phyloP scores from a whole-genome alignment of 2,329 filamentous ascomycete species.

The Myriosclerotinia curreyana region DNA sequence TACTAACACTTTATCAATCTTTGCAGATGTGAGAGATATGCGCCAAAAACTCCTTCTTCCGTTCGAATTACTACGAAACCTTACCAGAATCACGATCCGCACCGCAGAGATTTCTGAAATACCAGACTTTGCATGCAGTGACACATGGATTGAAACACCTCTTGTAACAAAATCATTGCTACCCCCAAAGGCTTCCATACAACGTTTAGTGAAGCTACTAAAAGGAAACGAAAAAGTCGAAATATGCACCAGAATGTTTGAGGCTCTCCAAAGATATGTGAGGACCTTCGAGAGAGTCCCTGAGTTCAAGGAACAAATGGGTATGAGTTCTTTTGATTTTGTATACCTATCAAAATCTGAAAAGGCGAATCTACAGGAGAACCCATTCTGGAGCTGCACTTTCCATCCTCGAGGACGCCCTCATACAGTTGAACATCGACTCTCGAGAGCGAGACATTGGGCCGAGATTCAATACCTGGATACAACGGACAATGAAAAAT shows the following conservation, averaged over 20 bases:
- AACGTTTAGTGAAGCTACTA: background rate
- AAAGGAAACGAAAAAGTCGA: background rate
- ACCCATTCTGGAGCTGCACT: background rate
- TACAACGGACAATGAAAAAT: background rate
- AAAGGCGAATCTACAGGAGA: background rate
- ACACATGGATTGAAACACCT: background rate
- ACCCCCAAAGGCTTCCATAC: background rate
- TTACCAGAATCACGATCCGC: background rate
- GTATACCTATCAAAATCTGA: background rate
- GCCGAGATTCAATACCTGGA: background rate
- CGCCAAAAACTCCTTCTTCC: background rate
- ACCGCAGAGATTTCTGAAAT: background rate
- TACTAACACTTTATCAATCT: background rate
- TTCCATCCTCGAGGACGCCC: background rate
- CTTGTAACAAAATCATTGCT: background rate
- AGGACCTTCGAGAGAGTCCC: background rate
- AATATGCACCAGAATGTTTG: background rate
- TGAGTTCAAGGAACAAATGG: background rate
- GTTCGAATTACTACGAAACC: background rate
- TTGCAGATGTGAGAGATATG: background rate
- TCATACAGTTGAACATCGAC: background rate
- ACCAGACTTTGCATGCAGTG: background rate
- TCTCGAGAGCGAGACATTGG: background rate
- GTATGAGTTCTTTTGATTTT: background rate
- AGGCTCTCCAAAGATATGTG: background rate